Base-by-base conservation (phyloP, 495 filamentous ascomycete species). In the Mycothermus thermophilus region DNA sequence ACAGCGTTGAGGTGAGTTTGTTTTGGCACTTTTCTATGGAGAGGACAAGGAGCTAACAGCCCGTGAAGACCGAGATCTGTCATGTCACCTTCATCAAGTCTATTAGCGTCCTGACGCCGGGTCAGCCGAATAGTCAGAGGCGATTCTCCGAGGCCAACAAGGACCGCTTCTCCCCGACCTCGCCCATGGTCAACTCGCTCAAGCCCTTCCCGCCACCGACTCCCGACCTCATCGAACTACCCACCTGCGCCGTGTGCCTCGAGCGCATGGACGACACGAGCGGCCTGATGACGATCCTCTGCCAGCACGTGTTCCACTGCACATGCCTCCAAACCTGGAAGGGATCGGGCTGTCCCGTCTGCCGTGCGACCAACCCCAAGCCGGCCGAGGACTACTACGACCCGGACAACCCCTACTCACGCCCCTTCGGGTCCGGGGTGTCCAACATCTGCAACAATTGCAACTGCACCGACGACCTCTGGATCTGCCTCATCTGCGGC, bases 261-360 rank as follows among this genome's bases (percentile, higher is more conserved):
- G 90, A 97, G 58, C 79, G 90, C 22, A 97, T 97, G 90, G 90
- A 97, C 45, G 87, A 97, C 47, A 94, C 87, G 5, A 86, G 84
- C 0, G 90, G 90, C 4, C 63, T 97, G 3, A 72, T 96, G 45
- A 97, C 90, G 1, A 96, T 96, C 23, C 76, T 88, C 41, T 97
- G 90, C 55, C 92, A 96, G 48, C 90, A 97, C 44, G 86, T 97
- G 35, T 97, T 97, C 53, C 90, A 97, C 60, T 97, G 90, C 55
- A 84, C 80, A 5, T 97, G 90, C 60, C 67, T 97, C 1, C 82
- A 93, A 46, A 96, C 93, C 50, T 97, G 90, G 90, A 80, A 79
- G 49, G 90, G 88, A 13, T 79, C 71, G 32, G 88, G 88, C 19
- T 97, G 90, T 50, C 90, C 90, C 0, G 84, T 97, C 10, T 97